Base-by-base conservation (phyloP, 495 filamentous ascomycete genomes). In the Astrothelium subdiscretum region DNA sequence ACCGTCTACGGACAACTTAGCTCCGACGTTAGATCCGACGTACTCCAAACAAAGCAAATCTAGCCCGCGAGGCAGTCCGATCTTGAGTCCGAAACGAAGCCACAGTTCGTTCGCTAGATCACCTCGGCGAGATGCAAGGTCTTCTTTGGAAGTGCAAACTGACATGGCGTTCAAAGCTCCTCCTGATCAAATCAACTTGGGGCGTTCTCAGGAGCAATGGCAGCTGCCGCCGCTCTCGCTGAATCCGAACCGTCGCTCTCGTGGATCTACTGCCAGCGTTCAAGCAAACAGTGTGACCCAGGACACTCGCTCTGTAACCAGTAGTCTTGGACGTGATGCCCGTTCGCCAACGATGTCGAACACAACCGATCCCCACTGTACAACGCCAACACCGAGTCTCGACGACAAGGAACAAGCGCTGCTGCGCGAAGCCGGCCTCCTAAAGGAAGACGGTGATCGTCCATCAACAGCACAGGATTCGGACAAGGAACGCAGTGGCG, bases 371-470 rank as follows among this genome's bases (percentile, higher is more conserved):
- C 59, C 78, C 6, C 78, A 73, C 57, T 58, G 77, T 20, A 74
- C 75, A 12, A 64, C 71, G 8, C 70, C 74, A 1, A 72, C 74
- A 20, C 66, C 67, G 18, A 76, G 72, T 54, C 71, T 73, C 15
- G 78, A 80, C 58, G 76, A 79, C 3, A 69, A 72, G 24, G 80
- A 82, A 63, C 79, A 81, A 59, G 78, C 77, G n/a, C 58, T 80
- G 18, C 71, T 82, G 6, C 73, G 76, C 58, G 77, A 81, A 66
- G 73, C 74, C 12, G 77, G 78, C 18, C 65, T 79, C n/a, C 60
- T 79, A 26, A 75, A 76, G n/a, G 60, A 75, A 1, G 75, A 77
- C 59, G 75, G 73, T 48, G 75, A 76, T 57, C 73, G 68, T 22
- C 69, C 78, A 1, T 69, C 71, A 27, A 67, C 72, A 20, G 72